Evolutionary conservation across 345 rosid genomes (phyloP), one percentile per base, ranked within the genome.

Genomic region (Arabidopsis thaliana): DNA sequence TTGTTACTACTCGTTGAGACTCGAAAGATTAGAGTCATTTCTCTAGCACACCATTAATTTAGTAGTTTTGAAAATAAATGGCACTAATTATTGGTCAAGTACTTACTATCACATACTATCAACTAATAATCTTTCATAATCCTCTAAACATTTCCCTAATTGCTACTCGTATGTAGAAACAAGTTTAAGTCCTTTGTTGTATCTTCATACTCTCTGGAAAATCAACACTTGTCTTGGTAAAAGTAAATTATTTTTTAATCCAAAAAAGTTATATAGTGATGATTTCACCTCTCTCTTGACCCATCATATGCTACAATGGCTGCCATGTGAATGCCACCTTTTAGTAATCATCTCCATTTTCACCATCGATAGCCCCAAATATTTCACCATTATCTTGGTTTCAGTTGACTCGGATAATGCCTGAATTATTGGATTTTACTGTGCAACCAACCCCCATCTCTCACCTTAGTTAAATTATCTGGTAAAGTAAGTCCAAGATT

Each of bases 241-340:
- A 28, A 28, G 3, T 44, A 0, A 12, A 3, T 4, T 51, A 1
- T 23, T 2, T 49, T 8, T 3, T 8, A 20, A 53, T 67, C 60
- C 38, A 24, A n/a, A 60, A 36, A 28, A 37, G 65, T 59, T 48
- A 49, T 14, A 12, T 20, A 33, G 65, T 76, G 74, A 69, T 69
- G 70, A 69, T 76, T 76, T 69, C 23, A 76, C 75, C 40, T 76
- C 69, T 69, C 69, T 68, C 69, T 76, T 76, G 65, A 55, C 57
- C 48, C 64, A 69, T 69, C 80, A 76, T 62, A 76, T 44, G 75
- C 71, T 69, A 69, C 52, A 69, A 76, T 34, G 58, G 74, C 55
- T 69, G 58, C 74, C 79, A 76, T 69, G 80, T 69, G 80, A 76
- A 69, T 44, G 55, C 66, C 75, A 76, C 59, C 32, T 76, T 67